A percentile compares a stretch with the other conserved stretches of the same genome.
Conservation (phyloP, 257 asterid species). For the Paulownia fortunei region DNA sequence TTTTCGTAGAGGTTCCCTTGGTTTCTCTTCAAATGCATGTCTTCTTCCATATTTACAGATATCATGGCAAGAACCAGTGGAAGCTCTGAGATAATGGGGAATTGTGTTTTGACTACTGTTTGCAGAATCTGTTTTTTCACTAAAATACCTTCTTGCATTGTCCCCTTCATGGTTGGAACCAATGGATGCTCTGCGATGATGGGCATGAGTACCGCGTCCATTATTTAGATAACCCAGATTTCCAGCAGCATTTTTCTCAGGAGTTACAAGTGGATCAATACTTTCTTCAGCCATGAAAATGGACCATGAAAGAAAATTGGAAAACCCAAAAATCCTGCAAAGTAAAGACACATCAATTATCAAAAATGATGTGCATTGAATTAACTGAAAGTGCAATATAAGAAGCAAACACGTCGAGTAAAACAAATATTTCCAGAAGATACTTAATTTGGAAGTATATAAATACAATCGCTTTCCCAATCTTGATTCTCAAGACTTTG, state of each 20-base stretch:
- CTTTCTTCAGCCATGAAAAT: constrained; percentile 56
- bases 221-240: constrained; percentile 31
- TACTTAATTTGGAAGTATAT: background rate
- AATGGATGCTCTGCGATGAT: constrained; percentile 36
- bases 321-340: constrained; percentile 38
- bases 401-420: background rate
- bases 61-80: constrained; percentile 94
- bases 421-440: background rate
- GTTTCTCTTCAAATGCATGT: constrained; percentile 42
- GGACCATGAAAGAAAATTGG: constrained; percentile 24
- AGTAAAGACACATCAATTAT: background rate
- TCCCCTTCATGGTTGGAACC: constrained; percentile 33
- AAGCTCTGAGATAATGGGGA: constrained; percentile 79
- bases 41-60: constrained; percentile 77
- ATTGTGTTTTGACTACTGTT: constrained; percentile 24
- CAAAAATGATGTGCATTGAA: background rate
- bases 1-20: constrained; percentile 41
- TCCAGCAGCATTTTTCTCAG: constrained; percentile 36
- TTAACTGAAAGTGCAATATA: background rate
- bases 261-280: constrained; percentile 29
- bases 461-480: background rate
- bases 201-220: constrained; percentile 28
- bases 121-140: constrained; percentile 38
- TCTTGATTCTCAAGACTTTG: background rate
- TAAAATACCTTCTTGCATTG: constrained; percentile 39